phyloP scores from a whole-genome alignment of 1,139 yeast species.

The Hyphopichia pseudoburtonii region DNA sequence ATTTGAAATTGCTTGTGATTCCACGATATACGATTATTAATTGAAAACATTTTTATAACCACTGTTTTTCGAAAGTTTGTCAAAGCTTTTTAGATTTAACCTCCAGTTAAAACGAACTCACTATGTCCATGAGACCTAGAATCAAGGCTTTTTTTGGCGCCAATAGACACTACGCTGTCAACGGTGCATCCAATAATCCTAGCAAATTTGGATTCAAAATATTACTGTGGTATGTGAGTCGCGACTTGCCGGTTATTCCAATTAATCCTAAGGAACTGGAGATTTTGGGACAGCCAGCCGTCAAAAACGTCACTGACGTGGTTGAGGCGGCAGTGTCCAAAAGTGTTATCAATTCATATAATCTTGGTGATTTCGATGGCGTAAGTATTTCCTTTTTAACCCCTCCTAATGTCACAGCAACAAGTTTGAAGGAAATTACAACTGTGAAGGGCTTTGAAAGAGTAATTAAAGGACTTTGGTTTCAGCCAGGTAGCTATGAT shows the following conservation, averaged over 20 bases:
- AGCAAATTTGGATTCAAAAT: conserved; percentile 72
- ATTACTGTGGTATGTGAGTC: conserved; percentile 63
- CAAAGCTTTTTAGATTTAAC: no score
- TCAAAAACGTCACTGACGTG: conserved; percentile 31
- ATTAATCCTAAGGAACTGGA: conserved; percentile 56
- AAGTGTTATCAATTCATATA: conserved; percentile 25
- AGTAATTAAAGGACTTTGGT: conserved; percentile 65
- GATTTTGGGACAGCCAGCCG: conserved; percentile 48
- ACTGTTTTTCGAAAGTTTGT: no score
- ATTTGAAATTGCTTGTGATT: neutral
- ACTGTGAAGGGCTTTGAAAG: conserved; percentile 26
- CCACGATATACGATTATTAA: neutral
- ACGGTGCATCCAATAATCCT: conserved; percentile 72
- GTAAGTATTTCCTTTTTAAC: conserved; percentile 66
- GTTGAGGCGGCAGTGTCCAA: conserved; percentile 26
- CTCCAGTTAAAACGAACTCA: neutral
- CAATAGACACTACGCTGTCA: conserved; percentile 59
- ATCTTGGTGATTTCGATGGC: conserved; percentile 36
- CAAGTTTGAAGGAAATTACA: conserved; percentile 45
- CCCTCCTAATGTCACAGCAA: conserved; percentile 61
- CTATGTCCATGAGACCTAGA: conserved; percentile 40
- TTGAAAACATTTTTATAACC: no score
- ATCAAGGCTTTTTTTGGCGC: conserved; percentile 52
- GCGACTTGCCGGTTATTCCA: conserved; percentile 61
- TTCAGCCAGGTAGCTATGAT: conserved; percentile 79